Evolutionary conservation across 208 protist species (phyloP).

Genomic region (Wallacemonas sp.): DNA sequence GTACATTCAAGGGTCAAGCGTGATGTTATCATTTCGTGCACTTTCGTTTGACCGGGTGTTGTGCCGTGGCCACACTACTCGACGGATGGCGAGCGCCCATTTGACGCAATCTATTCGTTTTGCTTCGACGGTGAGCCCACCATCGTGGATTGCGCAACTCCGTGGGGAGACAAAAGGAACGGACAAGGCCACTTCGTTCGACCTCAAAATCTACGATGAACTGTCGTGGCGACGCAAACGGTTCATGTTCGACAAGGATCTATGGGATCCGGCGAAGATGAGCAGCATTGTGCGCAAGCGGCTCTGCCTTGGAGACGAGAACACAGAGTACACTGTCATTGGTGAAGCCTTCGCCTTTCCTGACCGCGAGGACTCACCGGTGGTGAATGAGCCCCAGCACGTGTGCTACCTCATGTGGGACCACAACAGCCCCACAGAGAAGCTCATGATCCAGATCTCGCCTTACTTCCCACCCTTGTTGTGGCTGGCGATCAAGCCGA

Average conservation of each 20-base stretch:
- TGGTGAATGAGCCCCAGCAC: slow-evolving; percentile 87
- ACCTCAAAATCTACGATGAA: slow-evolving; percentile 90
- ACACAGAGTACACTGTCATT: slow-evolving; percentile 91
- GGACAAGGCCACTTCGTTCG: slow-evolving; percentile 81
- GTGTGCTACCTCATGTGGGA: slow-evolving; percentile 88
- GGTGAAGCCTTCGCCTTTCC: slow-evolving; percentile 92
- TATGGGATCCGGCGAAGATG: slow-evolving; percentile 82
- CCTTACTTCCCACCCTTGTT: slow-evolving; percentile 89
- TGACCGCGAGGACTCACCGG: slow-evolving; percentile 87
- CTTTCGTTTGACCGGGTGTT: not conserved
- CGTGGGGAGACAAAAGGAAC: slow-evolving; percentile 64
- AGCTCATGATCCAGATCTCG: slow-evolving; percentile 90
- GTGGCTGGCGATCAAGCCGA: slow-evolving; percentile 90
- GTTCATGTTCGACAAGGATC: slow-evolving; percentile 83
- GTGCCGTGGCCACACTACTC: not conserved
- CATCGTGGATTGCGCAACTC: slow-evolving; percentile 74
- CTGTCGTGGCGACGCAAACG: slow-evolving; percentile 74
- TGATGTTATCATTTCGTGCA: too few species aligned
- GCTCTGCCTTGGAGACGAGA: slow-evolving; percentile 79
- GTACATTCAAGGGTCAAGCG: too few species aligned
- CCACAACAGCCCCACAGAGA: slow-evolving; percentile 86
- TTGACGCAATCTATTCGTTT: not conserved
- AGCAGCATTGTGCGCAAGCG: slow-evolving; percentile 76
- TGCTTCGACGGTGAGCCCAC: slow-evolving; percentile 20
- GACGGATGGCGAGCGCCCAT: not conserved